A percentile compares a stretch with the other conserved stretches of the same genome.
Conservation (phyloP, 2,329 filamentous ascomycete genomes). For the Penicillium sp. region DNA sequence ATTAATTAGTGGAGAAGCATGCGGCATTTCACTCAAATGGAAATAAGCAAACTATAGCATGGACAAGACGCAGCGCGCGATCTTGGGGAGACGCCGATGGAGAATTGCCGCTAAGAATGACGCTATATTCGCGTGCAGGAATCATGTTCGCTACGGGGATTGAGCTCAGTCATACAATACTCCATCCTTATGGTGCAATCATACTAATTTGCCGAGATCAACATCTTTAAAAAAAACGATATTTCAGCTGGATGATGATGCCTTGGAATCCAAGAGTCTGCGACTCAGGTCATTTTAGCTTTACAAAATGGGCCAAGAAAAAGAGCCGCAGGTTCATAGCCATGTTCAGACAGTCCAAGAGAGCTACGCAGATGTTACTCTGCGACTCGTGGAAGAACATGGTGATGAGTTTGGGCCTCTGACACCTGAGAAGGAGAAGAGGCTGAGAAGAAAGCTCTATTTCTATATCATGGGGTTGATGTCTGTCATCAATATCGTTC, state of each 20-base stretch:
- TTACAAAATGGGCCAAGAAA: background rate
- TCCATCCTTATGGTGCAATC: background rate
- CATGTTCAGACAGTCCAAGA: background rate
- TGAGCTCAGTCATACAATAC: background rate
- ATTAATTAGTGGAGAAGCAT: too few relatives aligned
- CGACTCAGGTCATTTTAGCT: background rate
- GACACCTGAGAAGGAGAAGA: slow-evolving; percentile 35
- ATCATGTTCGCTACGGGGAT: background rate
- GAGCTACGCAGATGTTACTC: slow-evolving; percentile 41
- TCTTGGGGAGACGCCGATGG: background rate
- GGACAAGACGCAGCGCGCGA: background rate
- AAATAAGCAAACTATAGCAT: background rate
- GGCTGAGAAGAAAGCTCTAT: slow-evolving; percentile 37
- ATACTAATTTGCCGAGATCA: background rate
- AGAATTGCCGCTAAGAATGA: background rate
- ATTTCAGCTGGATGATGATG: background rate
- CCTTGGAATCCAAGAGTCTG: background rate
- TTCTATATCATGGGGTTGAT: slow-evolving; percentile 32
- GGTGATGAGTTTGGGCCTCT: slow-evolving; percentile 33
- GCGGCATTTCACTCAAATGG: too few relatives aligned
- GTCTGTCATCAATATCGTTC: slow-evolving; percentile 37
- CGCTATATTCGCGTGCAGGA: background rate
- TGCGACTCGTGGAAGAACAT: slow-evolving; percentile 38
- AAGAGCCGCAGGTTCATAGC: background rate
- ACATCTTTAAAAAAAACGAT: background rate